Conservation (phyloP, 305 asterid genomes). For the Fraxinus dipetala region DNA sequence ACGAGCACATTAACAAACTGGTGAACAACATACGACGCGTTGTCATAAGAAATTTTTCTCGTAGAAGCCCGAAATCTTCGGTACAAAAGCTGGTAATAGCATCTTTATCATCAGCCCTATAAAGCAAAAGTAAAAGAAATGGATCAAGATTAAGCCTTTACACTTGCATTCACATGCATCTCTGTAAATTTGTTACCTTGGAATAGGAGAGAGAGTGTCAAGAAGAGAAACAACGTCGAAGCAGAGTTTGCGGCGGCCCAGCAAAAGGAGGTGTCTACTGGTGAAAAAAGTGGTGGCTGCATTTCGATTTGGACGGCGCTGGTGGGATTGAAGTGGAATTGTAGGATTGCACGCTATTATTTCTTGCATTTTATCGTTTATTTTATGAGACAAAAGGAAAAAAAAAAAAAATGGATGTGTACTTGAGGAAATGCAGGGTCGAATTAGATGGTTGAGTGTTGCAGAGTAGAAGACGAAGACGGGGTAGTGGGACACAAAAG, state of each 20-base stretch:
- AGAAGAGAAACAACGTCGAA: constrained; percentile 46
- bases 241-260: constrained; percentile 87
- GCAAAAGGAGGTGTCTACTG: constrained; percentile 28
- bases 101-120: constrained; percentile 36
- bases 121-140: not conserved
- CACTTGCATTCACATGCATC: not conserved
- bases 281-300: constrained; percentile 22
- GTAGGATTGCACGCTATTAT: constrained; percentile 26
- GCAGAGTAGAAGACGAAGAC: constrained; percentile 9
- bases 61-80: constrained; percentile 24
- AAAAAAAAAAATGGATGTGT: not conserved
- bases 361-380: constrained; percentile 35
- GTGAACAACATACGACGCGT: constrained; percentile 69
- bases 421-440: constrained; percentile 1
- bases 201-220: constrained; percentile 37
- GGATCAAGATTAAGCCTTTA: not conserved
- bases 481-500: not conserved
- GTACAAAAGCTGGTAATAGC: constrained; percentile 22
- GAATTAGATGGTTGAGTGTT: constrained; percentile 22
- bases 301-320: constrained; percentile 5
- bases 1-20: constrained; percentile 42
- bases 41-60: constrained; percentile 29
- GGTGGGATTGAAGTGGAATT: constrained; percentile 29
- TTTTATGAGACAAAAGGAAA: not conserved
- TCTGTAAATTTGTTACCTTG: constrained; percentile 31